phyloP scores from a whole-genome alignment of 2,329 filamentous ascomycete species.

The Aureobasidium subglaciale region DNA sequence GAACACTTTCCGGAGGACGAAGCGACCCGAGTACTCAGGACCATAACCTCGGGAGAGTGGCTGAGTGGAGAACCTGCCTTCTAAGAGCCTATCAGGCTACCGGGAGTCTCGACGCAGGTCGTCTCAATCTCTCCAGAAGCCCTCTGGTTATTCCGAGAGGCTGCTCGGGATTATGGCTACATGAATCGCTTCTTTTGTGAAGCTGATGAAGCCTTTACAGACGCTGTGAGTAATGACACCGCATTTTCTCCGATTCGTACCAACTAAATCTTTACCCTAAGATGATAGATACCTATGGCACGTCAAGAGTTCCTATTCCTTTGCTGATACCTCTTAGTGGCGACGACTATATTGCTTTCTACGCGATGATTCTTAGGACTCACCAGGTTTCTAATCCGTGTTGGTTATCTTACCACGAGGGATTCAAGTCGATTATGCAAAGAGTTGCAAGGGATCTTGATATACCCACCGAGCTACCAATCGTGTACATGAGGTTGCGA shows the following conservation, averaged over 20 bases:
- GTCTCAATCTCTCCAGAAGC: neutral
- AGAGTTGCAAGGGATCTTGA: neutral
- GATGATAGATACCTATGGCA: neutral
- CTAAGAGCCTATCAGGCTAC: too few relatives aligned
- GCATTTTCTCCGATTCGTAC: too few relatives aligned
- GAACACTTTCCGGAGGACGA: too few relatives aligned
- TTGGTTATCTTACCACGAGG: neutral
- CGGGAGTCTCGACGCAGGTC: too few relatives aligned
- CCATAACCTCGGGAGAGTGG: too few relatives aligned
- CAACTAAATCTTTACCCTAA: too few relatives aligned
- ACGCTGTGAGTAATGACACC: too few relatives aligned
- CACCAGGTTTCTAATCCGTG: neutral
- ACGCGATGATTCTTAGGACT: neutral
- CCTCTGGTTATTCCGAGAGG: neutral
- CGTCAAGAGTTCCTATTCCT: neutral
- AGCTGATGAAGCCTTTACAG: neutral
- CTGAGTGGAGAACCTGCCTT: too few relatives aligned
- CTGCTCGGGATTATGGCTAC: neutral
- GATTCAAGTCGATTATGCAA: neutral
- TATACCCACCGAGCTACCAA: neutral
- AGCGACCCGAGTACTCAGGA: too few relatives aligned
- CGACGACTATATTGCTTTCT: neutral
- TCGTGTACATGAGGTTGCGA: neutral
- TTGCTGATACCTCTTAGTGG: neutral
- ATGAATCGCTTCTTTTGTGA: neutral